These are phyloP conservation scores for Solanum etuberosum DNA, from an alignment of 257 asterid genomes.

Conservation along the genomic window DNA sequence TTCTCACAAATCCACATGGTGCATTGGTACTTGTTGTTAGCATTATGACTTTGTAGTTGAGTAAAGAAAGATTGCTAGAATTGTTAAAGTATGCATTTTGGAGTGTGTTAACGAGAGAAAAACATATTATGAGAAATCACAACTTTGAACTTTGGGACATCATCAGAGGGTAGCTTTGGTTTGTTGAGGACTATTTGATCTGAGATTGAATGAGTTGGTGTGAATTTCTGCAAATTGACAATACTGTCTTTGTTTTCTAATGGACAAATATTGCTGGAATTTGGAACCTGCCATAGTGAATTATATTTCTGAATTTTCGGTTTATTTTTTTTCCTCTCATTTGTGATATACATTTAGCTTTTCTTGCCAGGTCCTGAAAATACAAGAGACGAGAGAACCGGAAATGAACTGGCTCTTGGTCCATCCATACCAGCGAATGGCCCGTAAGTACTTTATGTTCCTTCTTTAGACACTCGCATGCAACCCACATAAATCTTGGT, in stretches of 20 bases:
- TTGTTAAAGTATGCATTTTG: not conserved
- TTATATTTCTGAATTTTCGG: not conserved
- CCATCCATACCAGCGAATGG: slow-evolving; percentile 45
- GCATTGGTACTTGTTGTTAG: not conserved
- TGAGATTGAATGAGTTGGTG: not conserved
- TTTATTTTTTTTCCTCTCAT: not conserved
- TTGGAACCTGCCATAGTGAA: not conserved
- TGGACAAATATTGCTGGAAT: not conserved
- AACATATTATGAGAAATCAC: not conserved
- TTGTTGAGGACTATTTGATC: not conserved
- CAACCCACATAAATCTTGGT: not conserved
- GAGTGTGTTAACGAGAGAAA: not conserved
- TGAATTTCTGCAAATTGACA: not conserved
- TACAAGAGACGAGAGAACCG: slow-evolving; percentile 33
- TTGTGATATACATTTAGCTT: slow-evolving; percentile 6
- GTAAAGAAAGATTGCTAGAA: not conserved
- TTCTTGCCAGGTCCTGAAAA: slow-evolving; percentile 65
- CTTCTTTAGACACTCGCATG: not conserved
- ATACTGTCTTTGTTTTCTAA: not conserved
- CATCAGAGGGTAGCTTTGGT: not conserved
- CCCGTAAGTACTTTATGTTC: slow-evolving; percentile 32
- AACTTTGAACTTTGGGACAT: not conserved
- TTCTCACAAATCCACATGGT: not conserved
- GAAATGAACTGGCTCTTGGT: slow-evolving; percentile 46
- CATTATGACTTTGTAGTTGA: not conserved